These are phyloP conservation scores for Penstemon barbatus DNA, from an alignment of 257 asterid species.

Conservation along the genomic window DNA sequence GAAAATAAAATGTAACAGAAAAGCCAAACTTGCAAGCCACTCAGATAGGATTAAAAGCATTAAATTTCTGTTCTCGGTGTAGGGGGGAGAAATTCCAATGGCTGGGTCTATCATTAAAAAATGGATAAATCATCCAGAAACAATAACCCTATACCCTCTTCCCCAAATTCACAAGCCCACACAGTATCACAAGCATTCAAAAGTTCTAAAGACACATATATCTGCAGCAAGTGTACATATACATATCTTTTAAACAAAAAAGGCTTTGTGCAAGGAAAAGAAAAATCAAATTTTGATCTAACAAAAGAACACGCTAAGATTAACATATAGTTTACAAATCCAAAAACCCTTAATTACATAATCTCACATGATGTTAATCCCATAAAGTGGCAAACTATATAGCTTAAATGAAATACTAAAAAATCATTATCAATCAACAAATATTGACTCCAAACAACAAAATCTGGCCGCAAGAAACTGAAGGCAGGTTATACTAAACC, in stretches of 20 bases:
- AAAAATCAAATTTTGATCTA: background rate
- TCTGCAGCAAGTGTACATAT: background rate
- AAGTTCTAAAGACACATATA: background rate
- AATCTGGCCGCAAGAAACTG: no score
- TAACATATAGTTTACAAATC: background rate
- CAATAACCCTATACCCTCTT: background rate
- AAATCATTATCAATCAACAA: no score
- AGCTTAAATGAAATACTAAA: no score
- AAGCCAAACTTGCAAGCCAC: constrained; percentile 47
- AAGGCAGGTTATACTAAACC: no score
- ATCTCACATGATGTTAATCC: constrained; percentile 1
- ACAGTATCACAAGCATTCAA: background rate
- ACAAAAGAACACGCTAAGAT: background rate
- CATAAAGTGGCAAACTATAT: no score
- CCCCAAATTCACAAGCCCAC: background rate
- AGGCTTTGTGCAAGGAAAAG: background rate
- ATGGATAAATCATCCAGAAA: background rate
- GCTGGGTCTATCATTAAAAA: background rate
- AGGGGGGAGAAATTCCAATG: background rate
- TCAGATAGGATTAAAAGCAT: constrained; percentile 35
- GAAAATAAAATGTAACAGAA: constrained; percentile 31
- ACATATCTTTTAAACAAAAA: background rate
- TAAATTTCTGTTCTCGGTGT: constrained; percentile 33
- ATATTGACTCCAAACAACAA: no score
- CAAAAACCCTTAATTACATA: background rate